phyloP scores from a whole-genome alignment of 1,284 basidiomycete species.

The Moniliophthora roreri region DNA sequence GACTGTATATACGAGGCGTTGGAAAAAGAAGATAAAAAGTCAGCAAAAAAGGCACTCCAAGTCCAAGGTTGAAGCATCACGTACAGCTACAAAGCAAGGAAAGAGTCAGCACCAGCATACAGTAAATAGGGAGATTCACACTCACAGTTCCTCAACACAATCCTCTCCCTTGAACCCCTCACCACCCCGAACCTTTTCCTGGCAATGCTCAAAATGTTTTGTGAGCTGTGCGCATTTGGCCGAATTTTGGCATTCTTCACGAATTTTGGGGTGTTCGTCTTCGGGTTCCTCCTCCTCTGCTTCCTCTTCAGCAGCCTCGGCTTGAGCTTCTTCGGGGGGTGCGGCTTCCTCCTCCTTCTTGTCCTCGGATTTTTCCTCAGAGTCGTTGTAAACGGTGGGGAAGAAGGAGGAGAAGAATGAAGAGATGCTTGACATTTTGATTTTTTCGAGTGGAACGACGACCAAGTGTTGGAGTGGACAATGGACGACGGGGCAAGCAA shows the following conservation, averaged over 20 bases:
- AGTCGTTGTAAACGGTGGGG: conserved; percentile 56
- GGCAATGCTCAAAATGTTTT: conserved; percentile 90
- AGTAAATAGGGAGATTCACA: conserved; percentile 18
- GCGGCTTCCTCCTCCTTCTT: conserved; percentile 31
- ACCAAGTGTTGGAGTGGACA: no score
- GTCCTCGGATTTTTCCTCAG: conserved; percentile 39
- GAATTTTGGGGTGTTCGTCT: conserved; percentile 71
- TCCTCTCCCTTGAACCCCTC: conserved; percentile 86
- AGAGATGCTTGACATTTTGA: conserved; percentile 35
- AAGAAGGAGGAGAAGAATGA: conserved; percentile 67
- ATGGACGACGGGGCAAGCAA: no score
- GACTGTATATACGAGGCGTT: conserved; percentile 40
- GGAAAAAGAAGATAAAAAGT: conserved; percentile 18
- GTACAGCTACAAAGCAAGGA: conserved; percentile 42
- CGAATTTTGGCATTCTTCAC: conserved; percentile 74
- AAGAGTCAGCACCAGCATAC: conserved; percentile 12
- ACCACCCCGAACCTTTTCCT: conserved; percentile 81
- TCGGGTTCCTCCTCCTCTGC: conserved; percentile 70
- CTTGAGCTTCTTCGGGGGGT: conserved; percentile 39
- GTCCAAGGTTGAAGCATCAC: conserved; percentile 27
- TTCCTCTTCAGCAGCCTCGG: conserved; percentile 32
- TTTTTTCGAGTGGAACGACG: background rate
- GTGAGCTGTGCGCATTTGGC: conserved; percentile 69
- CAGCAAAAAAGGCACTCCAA: conserved; percentile 11
- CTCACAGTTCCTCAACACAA: conserved; percentile 87